Conservation (phyloP, 495 filamentous ascomycete species). For the Podospora comata region DNA sequence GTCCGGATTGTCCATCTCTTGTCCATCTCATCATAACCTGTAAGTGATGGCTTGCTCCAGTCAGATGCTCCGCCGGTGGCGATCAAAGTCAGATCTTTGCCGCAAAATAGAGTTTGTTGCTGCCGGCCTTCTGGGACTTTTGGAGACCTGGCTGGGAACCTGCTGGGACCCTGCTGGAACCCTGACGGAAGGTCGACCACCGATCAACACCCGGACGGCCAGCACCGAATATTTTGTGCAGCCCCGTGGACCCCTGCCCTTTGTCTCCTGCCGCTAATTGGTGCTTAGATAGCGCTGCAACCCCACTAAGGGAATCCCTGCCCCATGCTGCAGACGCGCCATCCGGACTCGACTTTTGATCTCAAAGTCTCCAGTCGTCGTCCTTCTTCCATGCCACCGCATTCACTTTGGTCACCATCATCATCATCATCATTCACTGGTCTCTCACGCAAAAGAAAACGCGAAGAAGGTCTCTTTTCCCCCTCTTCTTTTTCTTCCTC, state of each 20-base stretch:
- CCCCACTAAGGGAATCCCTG: constrained; percentile 18
- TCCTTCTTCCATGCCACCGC: constrained; percentile 26
- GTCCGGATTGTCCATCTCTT: too few species aligned
- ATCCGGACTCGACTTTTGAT: constrained; percentile 7
- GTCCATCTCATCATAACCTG: background rate
- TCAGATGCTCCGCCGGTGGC: constrained; percentile 3
- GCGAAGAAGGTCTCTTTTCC: background rate
- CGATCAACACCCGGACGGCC: background rate
- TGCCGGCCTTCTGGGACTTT: background rate
- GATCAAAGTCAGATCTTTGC: constrained; percentile 3
- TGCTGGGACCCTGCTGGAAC: too few species aligned
- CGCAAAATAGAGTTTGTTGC: constrained; percentile 6
- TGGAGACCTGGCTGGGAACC: too few species aligned
- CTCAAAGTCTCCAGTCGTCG: constrained; percentile 14
- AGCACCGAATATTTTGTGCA: constrained; percentile 9
- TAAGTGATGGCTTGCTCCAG: constrained; percentile 2
- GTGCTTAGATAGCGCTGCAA: constrained; percentile 12
- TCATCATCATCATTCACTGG: constrained; percentile 10
- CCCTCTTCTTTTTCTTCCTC: constrained; percentile 9
- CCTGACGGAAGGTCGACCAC: too few species aligned
- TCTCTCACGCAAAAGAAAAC: constrained; percentile 23
- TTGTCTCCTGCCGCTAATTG: constrained; percentile 18
- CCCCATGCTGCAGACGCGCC: constrained; percentile 13
- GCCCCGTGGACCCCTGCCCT: constrained; percentile 7
- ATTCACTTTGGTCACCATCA: constrained; percentile 11